phyloP scores from a whole-genome alignment of 1,284 basidiomycete species.

The Phlebopus sp. region DNA sequence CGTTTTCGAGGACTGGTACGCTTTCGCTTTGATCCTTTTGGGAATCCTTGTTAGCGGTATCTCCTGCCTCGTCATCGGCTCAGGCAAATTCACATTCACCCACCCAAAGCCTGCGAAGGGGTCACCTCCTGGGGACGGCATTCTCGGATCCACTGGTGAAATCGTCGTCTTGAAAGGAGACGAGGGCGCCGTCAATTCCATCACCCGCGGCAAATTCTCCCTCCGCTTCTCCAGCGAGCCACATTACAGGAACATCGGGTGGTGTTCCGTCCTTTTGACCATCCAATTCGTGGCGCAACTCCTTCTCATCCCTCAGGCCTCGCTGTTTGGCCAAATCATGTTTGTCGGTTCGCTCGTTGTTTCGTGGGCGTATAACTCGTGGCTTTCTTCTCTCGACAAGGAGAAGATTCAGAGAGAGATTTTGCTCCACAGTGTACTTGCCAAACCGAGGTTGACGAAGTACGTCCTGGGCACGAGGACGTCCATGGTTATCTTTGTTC shows the following conservation, averaged over 20 bases:
- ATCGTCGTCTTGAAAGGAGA: constrained; percentile 25
- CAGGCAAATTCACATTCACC: constrained; percentile 24
- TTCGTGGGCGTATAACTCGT: constrained; percentile 30
- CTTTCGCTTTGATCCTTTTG: constrained; percentile 31
- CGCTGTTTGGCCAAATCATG: constrained; percentile 34
- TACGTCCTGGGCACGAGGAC: constrained; percentile 31
- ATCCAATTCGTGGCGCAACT: constrained; percentile 31
- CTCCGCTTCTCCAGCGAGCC: constrained; percentile 23
- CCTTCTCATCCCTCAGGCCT: constrained; percentile 29
- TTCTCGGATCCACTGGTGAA: constrained; percentile 20
- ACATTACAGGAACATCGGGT: constrained; percentile 22
- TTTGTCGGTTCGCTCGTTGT: constrained; percentile 28
- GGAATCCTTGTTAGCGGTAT: constrained; percentile 30
- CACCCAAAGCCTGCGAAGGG: constrained; percentile 27
- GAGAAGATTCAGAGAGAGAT: constrained; percentile 27
- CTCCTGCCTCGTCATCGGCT: constrained; percentile 30
- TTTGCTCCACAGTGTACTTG: constrained; percentile 22
- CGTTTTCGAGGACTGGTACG: constrained; percentile 27
- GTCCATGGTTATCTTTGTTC: constrained; percentile 26
- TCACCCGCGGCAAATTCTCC: constrained; percentile 29
- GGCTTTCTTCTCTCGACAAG: constrained; percentile 30
- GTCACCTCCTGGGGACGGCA: constrained; percentile 26
- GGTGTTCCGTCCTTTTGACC: constrained; percentile 28
- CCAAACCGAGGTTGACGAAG: constrained; percentile 23
- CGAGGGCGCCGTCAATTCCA: constrained; percentile 30